Conservation (phyloP, 805 yeast species). For the Wickerhamomyces pijperi region DNA sequence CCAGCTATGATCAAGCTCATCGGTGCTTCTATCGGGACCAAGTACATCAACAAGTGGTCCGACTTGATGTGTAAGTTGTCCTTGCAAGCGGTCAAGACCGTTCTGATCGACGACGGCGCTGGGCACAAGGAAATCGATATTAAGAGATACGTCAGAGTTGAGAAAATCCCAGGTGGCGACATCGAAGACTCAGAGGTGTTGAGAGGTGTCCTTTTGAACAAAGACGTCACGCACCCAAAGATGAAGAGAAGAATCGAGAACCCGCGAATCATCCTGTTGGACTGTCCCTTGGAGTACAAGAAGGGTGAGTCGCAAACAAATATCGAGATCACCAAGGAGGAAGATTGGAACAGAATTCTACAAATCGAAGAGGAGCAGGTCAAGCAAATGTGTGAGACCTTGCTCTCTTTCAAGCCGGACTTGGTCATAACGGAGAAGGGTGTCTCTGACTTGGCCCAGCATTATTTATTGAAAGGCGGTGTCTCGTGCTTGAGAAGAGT, state of each 20-base stretch:
- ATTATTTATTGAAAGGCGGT: constrained; percentile 85
- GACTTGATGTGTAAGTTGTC: constrained; percentile 84
- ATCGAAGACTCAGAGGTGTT: constrained; percentile 80
- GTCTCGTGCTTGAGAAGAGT: constrained; percentile 90
- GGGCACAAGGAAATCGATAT: constrained; percentile 75
- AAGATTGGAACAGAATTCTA: constrained; percentile 89
- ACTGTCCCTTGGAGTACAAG: constrained; percentile 95
- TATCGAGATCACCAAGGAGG: constrained; percentile 91
- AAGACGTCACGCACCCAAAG: constrained; percentile 97
- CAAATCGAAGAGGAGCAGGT: constrained; percentile 98
- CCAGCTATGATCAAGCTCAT: constrained; percentile 79
- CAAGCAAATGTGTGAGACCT: constrained; percentile 71
- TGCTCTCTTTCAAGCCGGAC: constrained; percentile 80
- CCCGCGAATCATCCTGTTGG: constrained; percentile 82
- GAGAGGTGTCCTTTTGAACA: constrained; percentile 87
- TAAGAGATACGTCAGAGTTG: constrained; percentile 87
- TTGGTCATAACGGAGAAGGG: constrained; percentile 97
- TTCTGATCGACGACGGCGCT: constrained; percentile 47
- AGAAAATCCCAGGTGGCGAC: constrained; percentile 97
- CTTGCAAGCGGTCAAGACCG: constrained; percentile 78
- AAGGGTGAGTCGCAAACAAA: constrained; percentile 99
- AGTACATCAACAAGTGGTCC: constrained; percentile 86
- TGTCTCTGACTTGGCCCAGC: constrained; percentile 95
- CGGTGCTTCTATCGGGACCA: constrained; percentile 90
- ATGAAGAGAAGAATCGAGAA: constrained; percentile 85